phyloP scores from a whole-genome alignment of 805 yeast species.

The Isabelozyma pseudorhagii region DNA sequence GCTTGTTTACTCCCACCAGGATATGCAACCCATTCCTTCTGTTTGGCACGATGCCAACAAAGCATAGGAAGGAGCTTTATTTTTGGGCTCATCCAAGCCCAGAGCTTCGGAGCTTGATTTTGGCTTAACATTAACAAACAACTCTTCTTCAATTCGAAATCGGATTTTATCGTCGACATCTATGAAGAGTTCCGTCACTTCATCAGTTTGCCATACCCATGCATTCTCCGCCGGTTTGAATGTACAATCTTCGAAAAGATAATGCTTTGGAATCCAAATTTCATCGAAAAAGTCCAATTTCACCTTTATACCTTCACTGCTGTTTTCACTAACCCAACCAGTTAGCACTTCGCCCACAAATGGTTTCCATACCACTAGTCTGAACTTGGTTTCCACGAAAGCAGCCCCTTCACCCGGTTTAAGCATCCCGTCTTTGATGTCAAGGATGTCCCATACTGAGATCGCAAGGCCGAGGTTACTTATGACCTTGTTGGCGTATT shows the following conservation, averaged over 20 bases:
- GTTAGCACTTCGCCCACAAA: constrained; percentile 89
- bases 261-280: constrained; percentile 78
- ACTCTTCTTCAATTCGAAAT: constrained; percentile 86
- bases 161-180: constrained; percentile 91
- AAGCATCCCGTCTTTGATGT: constrained; percentile 83
- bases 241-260: constrained; percentile 74
- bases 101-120: constrained; percentile 57
- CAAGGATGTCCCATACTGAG: constrained; percentile 77
- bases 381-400: constrained; percentile 68
- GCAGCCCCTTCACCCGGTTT: constrained; percentile 95
- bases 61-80: constrained; percentile 74
- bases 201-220: constrained; percentile 90
- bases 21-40: constrained; percentile 93
- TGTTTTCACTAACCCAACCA: constrained; percentile 90
- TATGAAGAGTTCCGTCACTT: constrained; percentile 71
- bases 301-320: constrained; percentile 82
- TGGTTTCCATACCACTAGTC: constrained; percentile 85
- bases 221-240: constrained; percentile 78
- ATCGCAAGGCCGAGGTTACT: constrained; percentile 82
- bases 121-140: constrained; percentile 82
- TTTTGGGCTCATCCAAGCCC: constrained; percentile 30
- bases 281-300: constrained; percentile 89
- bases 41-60: constrained; percentile 87
- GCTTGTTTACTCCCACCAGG: constrained; percentile 83
- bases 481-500: constrained; percentile 82